Evolutionary conservation across 1,284 basidiomycete genomes (phyloP).

Genomic region (Ustilago curta): DNA sequence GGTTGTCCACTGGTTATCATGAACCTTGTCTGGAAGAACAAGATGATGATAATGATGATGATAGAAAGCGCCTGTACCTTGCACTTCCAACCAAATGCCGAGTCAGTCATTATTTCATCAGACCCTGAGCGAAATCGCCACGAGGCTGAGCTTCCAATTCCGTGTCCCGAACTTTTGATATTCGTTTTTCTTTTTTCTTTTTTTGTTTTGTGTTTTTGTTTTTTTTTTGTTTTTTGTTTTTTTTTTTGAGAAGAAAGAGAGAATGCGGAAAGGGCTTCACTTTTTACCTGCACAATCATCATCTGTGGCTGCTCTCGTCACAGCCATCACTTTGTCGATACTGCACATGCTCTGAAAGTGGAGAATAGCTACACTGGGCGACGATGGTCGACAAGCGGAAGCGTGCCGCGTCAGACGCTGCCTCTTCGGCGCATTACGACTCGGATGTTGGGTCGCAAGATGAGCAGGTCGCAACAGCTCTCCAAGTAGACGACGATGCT

Average conservation of each 20-base stretch:
- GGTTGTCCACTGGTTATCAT: neutral
- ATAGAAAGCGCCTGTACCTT: too few relatives aligned
- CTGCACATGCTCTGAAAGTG: neutral
- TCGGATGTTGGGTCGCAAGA: conserved; percentile 27
- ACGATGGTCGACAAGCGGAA: conserved; percentile 43
- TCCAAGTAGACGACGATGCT: conserved; percentile 4
- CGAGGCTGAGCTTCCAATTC: neutral
- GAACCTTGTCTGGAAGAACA: neutral
- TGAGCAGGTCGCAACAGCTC: conserved; percentile 13
- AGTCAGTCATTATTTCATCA: too few relatives aligned
- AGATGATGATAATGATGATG: too few relatives aligned
- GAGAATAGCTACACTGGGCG: neutral
- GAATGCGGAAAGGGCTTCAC: neutral
- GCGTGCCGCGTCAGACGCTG: conserved; percentile 35
- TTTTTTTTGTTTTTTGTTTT: neutral
- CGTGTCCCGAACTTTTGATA: conserved; percentile 1
- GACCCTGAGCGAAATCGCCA: conserved; percentile 1
- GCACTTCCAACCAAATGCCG: too few relatives aligned
- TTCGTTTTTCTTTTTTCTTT: neutral
- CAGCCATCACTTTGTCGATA: conserved; percentile 7
- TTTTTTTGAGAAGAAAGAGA: neutral
- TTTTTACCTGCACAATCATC: neutral
- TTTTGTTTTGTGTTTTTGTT: neutral
- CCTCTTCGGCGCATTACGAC: conserved; percentile 21
- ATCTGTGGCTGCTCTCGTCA: conserved; percentile 2